Evolutionary conservation across 179 eudicot genomes (phyloP), one percentile per base, ranked within the genome.

Genomic region (Sideroxylon spinosum): DNA sequence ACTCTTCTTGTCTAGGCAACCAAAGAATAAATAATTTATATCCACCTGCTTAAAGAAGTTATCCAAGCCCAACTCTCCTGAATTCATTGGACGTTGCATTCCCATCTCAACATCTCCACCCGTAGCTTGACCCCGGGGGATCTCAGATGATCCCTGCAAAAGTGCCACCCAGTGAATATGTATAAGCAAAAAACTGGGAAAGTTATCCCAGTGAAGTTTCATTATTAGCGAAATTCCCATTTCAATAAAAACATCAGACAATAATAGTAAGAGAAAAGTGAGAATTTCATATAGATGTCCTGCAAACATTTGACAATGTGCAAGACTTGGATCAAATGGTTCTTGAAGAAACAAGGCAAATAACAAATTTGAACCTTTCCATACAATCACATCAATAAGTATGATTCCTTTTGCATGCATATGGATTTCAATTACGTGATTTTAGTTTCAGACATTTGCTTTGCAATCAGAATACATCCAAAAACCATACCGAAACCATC

Each of bases 31-130:
- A 53, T 9, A 66, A 73, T 13, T 46, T 65, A 19, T 22, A 49
- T 72, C 66, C 76, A 91, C 99, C 98, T 92, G 84, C 78, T 87
- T 87, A 73, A 91, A 89, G 80, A 93, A 93, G 74, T 71, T 83
- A 37, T 90, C 93, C 87, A 95, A 82, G 78, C 91, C 97, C 78
- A 88, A 69, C 70, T 95, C 98, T 80, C 93, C 99, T 23, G 99
- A 91, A 79, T 87, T 84, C 75, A 80, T 63, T n/a, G 78, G 83
- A 71, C 80, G 84, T 14, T 89, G 79, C 70, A 61, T 78, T 78
- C 98, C 99, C 88, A 86, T 85, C 85, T 95, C 99, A 81, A 92
- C 72, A 84, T 95, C 99, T 23, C 89, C 86, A 77, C 80, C 82
- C 80, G 84, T 78, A 49, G 85, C 80, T 77, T 86, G 86, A 60